Base-by-base conservation (phyloP, 331 rosid species). In the Quercus phellos region DNA sequence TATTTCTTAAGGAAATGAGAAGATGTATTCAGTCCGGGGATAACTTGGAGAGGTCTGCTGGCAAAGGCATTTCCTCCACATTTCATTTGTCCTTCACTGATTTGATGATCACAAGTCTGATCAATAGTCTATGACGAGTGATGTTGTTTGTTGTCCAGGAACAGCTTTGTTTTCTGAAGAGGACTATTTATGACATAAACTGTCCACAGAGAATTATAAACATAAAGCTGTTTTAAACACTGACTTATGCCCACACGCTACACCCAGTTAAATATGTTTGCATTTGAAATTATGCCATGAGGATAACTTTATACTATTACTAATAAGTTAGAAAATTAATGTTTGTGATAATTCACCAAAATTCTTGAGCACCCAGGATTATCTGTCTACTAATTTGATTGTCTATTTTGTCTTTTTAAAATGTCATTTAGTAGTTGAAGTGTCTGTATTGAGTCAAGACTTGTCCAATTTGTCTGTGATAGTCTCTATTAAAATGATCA, bases 81-180 rank as follows among this genome's bases (percentile, higher is more conserved):
- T 19, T 54, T 26, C 16, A 55, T 19, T 22, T 66, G 67, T 73
- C 68, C 51, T n/a, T 34, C 13, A 27, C 27, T 35, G 50, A 64
- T 72, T 72, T 78, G 74, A 53, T n/a, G 17, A 73, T 22, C 6
- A 18, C 19, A 72, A 72, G 26, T 79, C 58, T 34, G 60, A 14
- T 79, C 74, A 73, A 64, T 19, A 42, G 73, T 26, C 59, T 24
- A 26, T 67, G 69, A 11, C 18, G 60, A 73, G 2, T 53, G 29
- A 7, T 73, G 27, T 35, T 79, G 34, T 67, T 29, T 46, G 64
- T 74, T 30, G 29, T 68, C 75, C 18, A 74, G 51, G 54, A 67
- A 32, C 50, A 68, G 51, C 18, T 46, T 43, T 50, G 55, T 16
- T 50, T 59, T 54, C 78, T 26, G 29, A 16, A 46, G n/a, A 46